Conservation (phyloP, 352 stramenopile species). For the Phytophthora cactorum region DNA sequence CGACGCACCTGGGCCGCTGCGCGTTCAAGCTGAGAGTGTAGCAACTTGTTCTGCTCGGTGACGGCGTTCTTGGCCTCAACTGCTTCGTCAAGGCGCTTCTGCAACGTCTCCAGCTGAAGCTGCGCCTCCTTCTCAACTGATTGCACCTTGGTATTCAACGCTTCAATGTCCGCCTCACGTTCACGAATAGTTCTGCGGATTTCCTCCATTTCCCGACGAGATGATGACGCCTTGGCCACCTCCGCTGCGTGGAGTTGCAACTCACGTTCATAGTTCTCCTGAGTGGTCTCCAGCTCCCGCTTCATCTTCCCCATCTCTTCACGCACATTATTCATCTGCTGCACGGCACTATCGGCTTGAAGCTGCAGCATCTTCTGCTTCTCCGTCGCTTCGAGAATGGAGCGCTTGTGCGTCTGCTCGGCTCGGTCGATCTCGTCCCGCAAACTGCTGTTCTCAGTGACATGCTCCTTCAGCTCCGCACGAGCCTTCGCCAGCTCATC, state of each 20-base stretch:
- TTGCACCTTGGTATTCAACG: slow-evolving; percentile 50
- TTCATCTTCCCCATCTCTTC: slow-evolving; percentile 57
- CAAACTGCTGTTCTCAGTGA: slow-evolving; percentile 62
- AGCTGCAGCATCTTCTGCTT: slow-evolving; percentile 55
- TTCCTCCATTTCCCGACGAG: slow-evolving; percentile 62
- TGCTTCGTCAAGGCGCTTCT: slow-evolving; percentile 61
- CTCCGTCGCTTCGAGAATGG: slow-evolving; percentile 50
- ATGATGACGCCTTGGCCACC: slow-evolving; percentile 57
- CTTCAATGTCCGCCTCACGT: slow-evolving; percentile 41
- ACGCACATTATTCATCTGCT: slow-evolving; percentile 54
- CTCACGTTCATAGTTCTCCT: slow-evolving; percentile 87
- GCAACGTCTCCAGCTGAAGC: slow-evolving; percentile 42
- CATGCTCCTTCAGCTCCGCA: slow-evolving; percentile 62
- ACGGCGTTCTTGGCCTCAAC: slow-evolving; percentile 56
- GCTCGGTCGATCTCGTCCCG: slow-evolving; percentile 68
- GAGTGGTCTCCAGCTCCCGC: slow-evolving; percentile 49
- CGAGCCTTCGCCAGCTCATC: slow-evolving; percentile 57
- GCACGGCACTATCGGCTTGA: slow-evolving; percentile 45
- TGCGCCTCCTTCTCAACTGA: slow-evolving; percentile 47
- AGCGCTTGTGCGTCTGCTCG: slow-evolving; percentile 45
- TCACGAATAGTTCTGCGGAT: slow-evolving; percentile 46
- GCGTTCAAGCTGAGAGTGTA: slow-evolving; percentile 77
- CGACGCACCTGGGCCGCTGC: slow-evolving; percentile 62
- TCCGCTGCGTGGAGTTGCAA: slow-evolving; percentile 78
- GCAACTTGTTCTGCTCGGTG: slow-evolving; percentile 71